Base-by-base conservation (phyloP, 495 filamentous ascomycete species). In the Penicillium macrosclerotiorum region DNA sequence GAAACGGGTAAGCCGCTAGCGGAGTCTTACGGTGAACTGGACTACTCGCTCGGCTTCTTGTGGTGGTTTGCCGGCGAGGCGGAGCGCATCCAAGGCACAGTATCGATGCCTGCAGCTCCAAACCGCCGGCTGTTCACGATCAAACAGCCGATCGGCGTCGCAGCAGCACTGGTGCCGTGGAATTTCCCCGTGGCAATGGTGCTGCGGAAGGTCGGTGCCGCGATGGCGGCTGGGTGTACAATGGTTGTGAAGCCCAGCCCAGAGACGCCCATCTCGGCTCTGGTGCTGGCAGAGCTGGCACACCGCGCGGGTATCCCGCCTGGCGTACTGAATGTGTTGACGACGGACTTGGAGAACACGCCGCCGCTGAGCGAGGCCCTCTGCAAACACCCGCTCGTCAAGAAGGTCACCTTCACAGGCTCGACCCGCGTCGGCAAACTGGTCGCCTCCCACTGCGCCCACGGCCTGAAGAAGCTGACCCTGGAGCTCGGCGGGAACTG, bases 401-500 rank as follows among this genome's bases (percentile, higher is more conserved):
- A 81, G 60, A 88, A 89, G 55, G 78, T 89, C 35, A 82, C 84
- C 1, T 89, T 89, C 62, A 89, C 85, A 3, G 85, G 85, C 33
- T 82, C 78, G 23, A 85, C 82, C 0, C 54, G 74, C n/a, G 75
- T 85, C 3, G 82, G 82, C 7, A 83, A 83, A 48, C 58, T 84
- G 20, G 69, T 86, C 14, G 82, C 82, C 23, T 65, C 68, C 4
- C 73, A 80, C 52, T 80, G 79, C 32, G 69, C 82, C 0, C 72
- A 77, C 16, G 80, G 82, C 1, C 64, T 88, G 39, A 88, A 87
- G 69, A 89, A 88, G 51, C 59, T 85, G 8, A 84, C 81, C 2
- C 78, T 88, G 23, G 85, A 89, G 63, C 74, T 89, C 18, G 85
- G 85, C 22, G 85, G 85, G 4, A 88, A 89, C 60, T 85, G 84